Evolutionary conservation across 2,329 filamentous ascomycete species (phyloP), one percentile per base, ranked within the genome.

Genomic region (Verticillium albo-atrum): DNA sequence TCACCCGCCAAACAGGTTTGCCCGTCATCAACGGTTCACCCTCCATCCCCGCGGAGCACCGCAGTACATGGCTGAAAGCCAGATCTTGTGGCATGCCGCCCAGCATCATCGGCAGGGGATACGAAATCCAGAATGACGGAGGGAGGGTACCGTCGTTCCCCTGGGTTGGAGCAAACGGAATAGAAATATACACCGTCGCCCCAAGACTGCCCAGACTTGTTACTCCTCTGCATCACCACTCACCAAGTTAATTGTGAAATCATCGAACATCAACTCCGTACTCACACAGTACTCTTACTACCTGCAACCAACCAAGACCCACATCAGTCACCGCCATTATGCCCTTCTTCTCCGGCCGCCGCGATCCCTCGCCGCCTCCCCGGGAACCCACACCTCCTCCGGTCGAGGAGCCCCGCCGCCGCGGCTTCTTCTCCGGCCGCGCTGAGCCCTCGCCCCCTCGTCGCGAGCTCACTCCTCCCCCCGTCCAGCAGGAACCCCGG

Each of bases 391-490:
- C 64, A 28, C 67, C 68, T 12, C 63, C 66, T 10, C 65, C 65
- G 6, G 63, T 65, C 57, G 62, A 68, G 23, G 58, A 61, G 17
- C 60, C 59, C 58, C 58, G 61, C 54, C 59, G 65, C 20, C 62
- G 52, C 57, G 64, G 59, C 42, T 65, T 68, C 61, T 68, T 68
- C 55, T 61, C 64, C 54, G 67, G 68, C 54, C 66, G 66, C 32
- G 68, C 65, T 35, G 67, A 72, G 26, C 68, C 68, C 15, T 62
- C 67, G 0, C 69, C 68, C 61, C 73, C 71, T 9, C 68, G 70
- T 56, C 66, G 67, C n/a, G 63, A 71, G 64, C 68, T 66, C 20
- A 64, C 64, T 30, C 67, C 68, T 10, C 63, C 65, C 6, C 64
- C 64, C 10, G 63, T 65, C 55, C 61, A 68, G 55, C 60, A 62